A percentile compares a stretch with the other conserved stretches of the same genome.
These are phyloP conservation scores for Cladobotryum mycophilum DNA, from an alignment of 2,329 filamentous ascomycete species.

Conservation along the genomic window DNA sequence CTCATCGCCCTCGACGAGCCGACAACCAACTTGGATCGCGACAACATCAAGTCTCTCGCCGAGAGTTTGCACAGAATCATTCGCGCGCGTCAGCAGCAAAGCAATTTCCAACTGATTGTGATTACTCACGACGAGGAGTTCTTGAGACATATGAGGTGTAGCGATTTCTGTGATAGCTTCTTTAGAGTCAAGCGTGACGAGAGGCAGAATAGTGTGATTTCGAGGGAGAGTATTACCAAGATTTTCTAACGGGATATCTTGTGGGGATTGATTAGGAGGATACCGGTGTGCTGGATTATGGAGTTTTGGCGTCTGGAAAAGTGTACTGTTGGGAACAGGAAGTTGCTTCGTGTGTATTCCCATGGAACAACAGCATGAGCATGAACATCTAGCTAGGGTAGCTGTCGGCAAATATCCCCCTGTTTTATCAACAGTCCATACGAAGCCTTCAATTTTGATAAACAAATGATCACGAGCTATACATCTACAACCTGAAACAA, in stretches of 20 bases:
- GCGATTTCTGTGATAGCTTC: constrained; percentile 88
- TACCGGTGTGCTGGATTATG: no score
- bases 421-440: no score
- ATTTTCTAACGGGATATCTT: constrained; percentile 25
- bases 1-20: constrained; percentile 96
- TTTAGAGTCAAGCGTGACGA: constrained; percentile 79
- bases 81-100: constrained; percentile 70
- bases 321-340: no score
- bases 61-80: constrained; percentile 84
- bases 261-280: no score
- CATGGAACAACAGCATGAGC: no score
- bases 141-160: constrained; percentile 84
- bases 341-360: no score
- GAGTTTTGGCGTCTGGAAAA: no score
- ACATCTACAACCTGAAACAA: no score
- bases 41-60: constrained; percentile 89
- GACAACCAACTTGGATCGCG: constrained; percentile 90
- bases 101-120: constrained; percentile 95
- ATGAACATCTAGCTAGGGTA: no score
- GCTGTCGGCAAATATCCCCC: no score
- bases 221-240: constrained; percentile 56
- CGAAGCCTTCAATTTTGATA: no score
- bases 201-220: constrained; percentile 82
- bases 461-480: no score
- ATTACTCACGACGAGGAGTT: constrained; percentile 99